Evolutionary conservation across 2,329 filamentous ascomycete species (phyloP).

Genomic region (Paraphoma sp.): DNA sequence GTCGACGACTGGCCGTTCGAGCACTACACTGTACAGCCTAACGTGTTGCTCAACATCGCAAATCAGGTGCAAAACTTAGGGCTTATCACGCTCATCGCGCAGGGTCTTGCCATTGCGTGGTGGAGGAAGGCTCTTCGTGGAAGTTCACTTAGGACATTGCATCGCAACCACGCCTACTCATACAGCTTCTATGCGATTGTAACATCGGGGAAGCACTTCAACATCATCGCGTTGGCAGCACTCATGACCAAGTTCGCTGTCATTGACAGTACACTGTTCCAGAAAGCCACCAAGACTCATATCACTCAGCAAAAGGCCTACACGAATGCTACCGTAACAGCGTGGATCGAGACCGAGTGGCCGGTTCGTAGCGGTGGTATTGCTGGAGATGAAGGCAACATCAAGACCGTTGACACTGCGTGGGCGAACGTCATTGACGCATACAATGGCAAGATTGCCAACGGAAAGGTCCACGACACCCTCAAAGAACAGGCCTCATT

Average conservation of each 20-base stretch:
- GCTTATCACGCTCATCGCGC: constrained; percentile 26
- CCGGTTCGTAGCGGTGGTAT: constrained; percentile 22
- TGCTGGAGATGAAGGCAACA: constrained; percentile 19
- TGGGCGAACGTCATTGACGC: constrained; percentile 28
- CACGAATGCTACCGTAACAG: constrained; percentile 25
- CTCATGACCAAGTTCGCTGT: constrained; percentile 36
- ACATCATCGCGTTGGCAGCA: constrained; percentile 29
- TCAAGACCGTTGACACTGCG: constrained; percentile 25
- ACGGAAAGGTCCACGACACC: constrained; percentile 28
- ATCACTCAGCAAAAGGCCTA: constrained; percentile 26
- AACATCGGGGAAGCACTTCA: constrained; percentile 28
- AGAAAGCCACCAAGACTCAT: constrained; percentile 26
- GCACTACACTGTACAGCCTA: constrained; percentile 27
- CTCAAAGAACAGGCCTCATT: constrained; percentile 20
- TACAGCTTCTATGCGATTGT: constrained; percentile 32
- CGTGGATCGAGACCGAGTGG: constrained; percentile 27
- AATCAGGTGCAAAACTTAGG: constrained; percentile 33
- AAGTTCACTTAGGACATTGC: constrained; percentile 23
- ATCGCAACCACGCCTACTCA: constrained; percentile 31
- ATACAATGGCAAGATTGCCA: constrained; percentile 29
- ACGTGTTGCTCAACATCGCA: constrained; percentile 33
- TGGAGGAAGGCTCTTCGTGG: constrained; percentile 31
- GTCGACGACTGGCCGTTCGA: constrained; percentile 27
- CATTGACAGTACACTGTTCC: constrained; percentile 31
- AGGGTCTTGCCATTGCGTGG: constrained; percentile 34